A percentile compares a stretch with the other conserved stretches of the same genome.
Conservation (phyloP, 2,329 filamentous ascomycete species). For the Venturia oleaginea region DNA sequence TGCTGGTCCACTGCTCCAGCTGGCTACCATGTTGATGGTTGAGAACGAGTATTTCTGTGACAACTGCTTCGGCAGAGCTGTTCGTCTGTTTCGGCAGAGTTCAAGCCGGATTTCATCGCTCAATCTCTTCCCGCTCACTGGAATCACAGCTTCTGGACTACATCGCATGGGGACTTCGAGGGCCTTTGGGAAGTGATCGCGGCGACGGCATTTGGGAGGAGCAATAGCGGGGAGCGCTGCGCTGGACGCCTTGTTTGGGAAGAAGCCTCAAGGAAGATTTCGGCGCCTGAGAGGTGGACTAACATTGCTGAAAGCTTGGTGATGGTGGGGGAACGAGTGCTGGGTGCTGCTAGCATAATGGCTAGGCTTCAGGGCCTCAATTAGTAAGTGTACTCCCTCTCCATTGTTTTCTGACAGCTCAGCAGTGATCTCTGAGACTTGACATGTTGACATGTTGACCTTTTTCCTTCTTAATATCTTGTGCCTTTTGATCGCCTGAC, state of each 20-base stretch:
- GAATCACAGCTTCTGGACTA: neutral
- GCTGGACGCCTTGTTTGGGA: neutral
- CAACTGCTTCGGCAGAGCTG: neutral
- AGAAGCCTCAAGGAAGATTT: neutral
- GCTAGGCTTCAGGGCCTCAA: neutral
- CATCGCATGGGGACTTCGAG: slow-evolving; percentile 1
- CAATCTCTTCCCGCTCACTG: neutral
- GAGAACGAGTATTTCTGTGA: neutral
- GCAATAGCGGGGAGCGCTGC: neutral
- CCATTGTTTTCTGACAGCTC: neutral
- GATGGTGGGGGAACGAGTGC: neutral
- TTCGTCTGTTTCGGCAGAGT: neutral
- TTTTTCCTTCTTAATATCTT: neutral
- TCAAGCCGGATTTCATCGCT: neutral
- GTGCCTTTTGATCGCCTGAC: neutral
- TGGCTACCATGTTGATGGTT: neutral
- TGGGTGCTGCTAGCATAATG: neutral
- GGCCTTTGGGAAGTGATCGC: neutral
- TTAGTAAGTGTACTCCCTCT: neutral
- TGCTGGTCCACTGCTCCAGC: neutral
- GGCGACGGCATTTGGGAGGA: neutral
- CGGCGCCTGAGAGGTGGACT: neutral
- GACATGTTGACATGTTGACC: neutral
- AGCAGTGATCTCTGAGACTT: slow-evolving; percentile 5
- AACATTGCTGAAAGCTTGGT: neutral